Conservation (phyloP, 495 filamentous ascomycete species). For the Filosporella fistucella region DNA sequence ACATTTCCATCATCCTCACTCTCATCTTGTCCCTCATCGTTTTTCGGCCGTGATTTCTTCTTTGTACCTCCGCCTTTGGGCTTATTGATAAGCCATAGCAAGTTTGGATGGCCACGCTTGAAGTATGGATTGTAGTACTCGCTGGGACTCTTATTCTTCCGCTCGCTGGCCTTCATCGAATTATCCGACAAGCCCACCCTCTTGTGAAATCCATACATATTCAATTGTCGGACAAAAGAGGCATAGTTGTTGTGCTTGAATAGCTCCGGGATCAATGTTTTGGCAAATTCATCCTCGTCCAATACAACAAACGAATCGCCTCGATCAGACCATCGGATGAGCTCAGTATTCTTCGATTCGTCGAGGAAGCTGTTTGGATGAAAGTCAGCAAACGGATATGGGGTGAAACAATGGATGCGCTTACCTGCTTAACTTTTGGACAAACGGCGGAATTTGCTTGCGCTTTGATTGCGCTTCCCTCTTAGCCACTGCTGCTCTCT, state of each 20-base stretch:
- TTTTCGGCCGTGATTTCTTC: conserved; percentile 53
- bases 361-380: conserved; percentile 86
- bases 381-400: conserved; percentile 12
- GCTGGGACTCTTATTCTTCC: conserved; percentile 94
- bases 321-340: conserved; percentile 96
- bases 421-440: conserved; percentile 97
- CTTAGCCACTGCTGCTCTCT: conserved; percentile 70
- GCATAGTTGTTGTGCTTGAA: conserved; percentile 99
- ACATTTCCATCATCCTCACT: conserved; percentile 60
- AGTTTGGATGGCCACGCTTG: conserved; percentile 83
- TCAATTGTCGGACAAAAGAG: conserved; percentile 95
- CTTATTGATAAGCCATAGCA: conserved; percentile 97
- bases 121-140: conserved; percentile 98
- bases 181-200: conserved; percentile 95
- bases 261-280: conserved; percentile 89
- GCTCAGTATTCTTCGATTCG: conserved; percentile 81
- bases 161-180: conserved; percentile 94
- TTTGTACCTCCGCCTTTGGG: conserved; percentile 61
- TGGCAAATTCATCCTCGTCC: conserved; percentile 99
- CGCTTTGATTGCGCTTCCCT: conserved; percentile 78
- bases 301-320: conserved; percentile 95
- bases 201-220: conserved; percentile 99
- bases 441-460: conserved; percentile 95
- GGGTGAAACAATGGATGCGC: conserved; percentile 9
- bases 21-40: conserved; percentile 67